Evolutionary conservation across 306 rosid genomes (phyloP), one percentile per base, ranked within the genome.

Genomic region (Neltuma alba): DNA sequence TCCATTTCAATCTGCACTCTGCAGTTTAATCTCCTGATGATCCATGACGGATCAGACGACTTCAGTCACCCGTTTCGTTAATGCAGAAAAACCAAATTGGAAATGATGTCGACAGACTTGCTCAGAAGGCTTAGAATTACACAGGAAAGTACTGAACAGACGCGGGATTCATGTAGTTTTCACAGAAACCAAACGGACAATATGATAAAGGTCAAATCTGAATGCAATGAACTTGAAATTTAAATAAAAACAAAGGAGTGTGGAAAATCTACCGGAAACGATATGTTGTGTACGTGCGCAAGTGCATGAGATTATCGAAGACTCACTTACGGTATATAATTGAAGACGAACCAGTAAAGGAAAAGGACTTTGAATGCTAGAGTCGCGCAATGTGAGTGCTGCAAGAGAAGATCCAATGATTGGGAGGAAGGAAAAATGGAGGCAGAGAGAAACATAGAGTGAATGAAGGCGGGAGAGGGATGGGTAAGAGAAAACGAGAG

Each of bases 401-500:
- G 27, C 27, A 9, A 20, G 44, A 7, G 68, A 60, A 69, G 37
- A 64, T 45, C 30, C 63, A 14, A 0, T 3, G 27, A 28, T 44
- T 21, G 54, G 21, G 31, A 45, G 20, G 54, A n/a, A 2, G 25
- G 73, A 14, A n/a, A n/a, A 41, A 14, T 11, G 48, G 8, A 55
- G 20, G 25, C 0, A 30, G 33, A 10, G 45, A 69, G 55, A 33
- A 38, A 28, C 18, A 23, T 18, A 48, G 15, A 9, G 5, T 5
- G 62, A 21, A 34, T 52, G 20, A 16, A 37, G 21, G 66, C 21
- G 74, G 76, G 67, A 60, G 9, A 83, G 58, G 72, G 38, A 61
- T 23, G 67, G 55, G 27, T 3, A 48, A 38, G 31, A 14, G 62
- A 48, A 7, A 30, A 25, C 20, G 21, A 57, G 23, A 30, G 45